Evolutionary conservation across 2,329 filamentous ascomycete genomes (phyloP).

Genomic region (Endocalyx cinctus): DNA sequence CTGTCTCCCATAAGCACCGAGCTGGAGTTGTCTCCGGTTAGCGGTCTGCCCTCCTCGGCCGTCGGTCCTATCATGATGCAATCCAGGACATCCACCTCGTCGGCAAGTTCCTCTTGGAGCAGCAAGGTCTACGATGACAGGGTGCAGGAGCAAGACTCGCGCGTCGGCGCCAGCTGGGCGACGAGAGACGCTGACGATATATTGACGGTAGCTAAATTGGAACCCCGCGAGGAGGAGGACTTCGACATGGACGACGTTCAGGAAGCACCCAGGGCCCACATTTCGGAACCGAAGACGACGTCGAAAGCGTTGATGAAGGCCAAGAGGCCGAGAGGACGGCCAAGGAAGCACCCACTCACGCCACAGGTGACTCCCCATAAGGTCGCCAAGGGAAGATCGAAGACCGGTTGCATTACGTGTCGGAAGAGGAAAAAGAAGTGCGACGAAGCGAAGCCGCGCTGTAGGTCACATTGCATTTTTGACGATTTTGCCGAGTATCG

Average conservation of each 20-base stretch:
- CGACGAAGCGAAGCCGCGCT: slow-evolving; percentile 63
- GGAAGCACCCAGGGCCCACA: slow-evolving; percentile 33
- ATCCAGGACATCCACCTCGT: slow-evolving; percentile 44
- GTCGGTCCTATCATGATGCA: slow-evolving; percentile 39
- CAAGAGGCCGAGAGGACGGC: slow-evolving; percentile 71
- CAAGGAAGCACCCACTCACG: slow-evolving; percentile 72
- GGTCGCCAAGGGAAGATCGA: slow-evolving; percentile 70
- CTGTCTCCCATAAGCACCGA: slow-evolving; percentile 50
- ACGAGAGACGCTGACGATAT: slow-evolving; percentile 40
- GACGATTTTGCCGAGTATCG: too few relatives aligned
- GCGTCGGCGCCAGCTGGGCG: slow-evolving; percentile 44
- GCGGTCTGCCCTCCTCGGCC: slow-evolving; percentile 32
- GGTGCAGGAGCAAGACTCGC: slow-evolving; percentile 29
- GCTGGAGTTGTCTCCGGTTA: slow-evolving; percentile 35
- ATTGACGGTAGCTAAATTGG: slow-evolving; percentile 49
- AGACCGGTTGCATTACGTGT: slow-evolving; percentile 64
- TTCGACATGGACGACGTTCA: slow-evolving; percentile 50
- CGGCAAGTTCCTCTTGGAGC: slow-evolving; percentile 42
- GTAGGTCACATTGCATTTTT: slow-evolving; percentile 30
- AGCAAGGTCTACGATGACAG: slow-evolving; percentile 34
- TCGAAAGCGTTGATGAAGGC: slow-evolving; percentile 33
- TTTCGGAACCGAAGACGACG: slow-evolving; percentile 14
- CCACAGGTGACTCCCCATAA: slow-evolving; percentile 58
- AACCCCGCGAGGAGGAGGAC: slow-evolving; percentile 52
- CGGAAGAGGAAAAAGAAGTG: slow-evolving; percentile 69